Conservation (phyloP, 148 eudicot species). For the Rhododendron griersonianum region DNA sequence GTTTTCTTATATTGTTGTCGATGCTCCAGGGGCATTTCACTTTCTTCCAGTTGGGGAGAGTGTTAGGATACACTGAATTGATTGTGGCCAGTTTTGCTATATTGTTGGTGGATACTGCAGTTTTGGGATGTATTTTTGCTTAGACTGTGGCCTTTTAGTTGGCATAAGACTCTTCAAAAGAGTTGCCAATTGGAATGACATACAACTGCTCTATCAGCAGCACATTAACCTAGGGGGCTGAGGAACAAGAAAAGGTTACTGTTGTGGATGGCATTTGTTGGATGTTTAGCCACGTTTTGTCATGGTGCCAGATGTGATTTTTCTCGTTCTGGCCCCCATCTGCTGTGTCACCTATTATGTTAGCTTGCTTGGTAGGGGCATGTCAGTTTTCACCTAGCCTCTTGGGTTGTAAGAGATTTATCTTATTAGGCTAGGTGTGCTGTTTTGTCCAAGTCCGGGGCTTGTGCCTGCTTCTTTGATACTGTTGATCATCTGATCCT, state of each 20-base stretch:
- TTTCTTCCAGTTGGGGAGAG: background rate
- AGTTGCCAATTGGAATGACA: background rate
- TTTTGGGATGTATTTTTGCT: background rate
- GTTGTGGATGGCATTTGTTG: background rate
- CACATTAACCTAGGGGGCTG: background rate
- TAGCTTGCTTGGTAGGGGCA: background rate
- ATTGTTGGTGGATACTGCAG: background rate
- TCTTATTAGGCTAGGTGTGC: background rate
- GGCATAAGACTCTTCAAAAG: background rate
- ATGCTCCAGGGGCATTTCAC: background rate
- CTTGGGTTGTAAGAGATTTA: background rate
- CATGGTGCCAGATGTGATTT: background rate
- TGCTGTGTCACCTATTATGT: background rate
- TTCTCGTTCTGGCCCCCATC: background rate
- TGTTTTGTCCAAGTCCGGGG: background rate
- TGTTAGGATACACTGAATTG: background rate
- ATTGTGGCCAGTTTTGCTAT: background rate
- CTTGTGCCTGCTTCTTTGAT: background rate
- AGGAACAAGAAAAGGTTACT: background rate
- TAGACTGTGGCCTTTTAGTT: background rate
- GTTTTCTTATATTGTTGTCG: background rate
- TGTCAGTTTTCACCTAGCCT: background rate
- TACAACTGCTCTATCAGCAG: background rate
- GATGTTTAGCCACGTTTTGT: background rate
- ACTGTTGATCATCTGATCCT: background rate